These are phyloP conservation scores for Teunomyces gatunensis DNA, from an alignment of 805 yeast genomes.

Conservation along the genomic window DNA sequence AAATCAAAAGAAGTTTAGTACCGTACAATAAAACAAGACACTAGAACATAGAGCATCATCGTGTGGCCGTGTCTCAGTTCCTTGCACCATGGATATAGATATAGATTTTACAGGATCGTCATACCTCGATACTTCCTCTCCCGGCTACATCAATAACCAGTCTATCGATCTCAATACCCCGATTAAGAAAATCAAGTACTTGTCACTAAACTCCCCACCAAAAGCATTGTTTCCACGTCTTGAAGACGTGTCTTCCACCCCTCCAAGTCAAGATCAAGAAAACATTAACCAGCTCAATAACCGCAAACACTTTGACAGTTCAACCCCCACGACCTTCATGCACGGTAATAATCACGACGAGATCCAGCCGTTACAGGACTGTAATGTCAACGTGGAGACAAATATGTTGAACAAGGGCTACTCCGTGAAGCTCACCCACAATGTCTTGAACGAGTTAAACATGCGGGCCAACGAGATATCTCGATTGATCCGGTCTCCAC, in stretches of 20 bases:
- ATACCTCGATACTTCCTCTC: slow-evolving; percentile 1
- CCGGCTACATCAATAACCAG: slow-evolving; percentile 7
- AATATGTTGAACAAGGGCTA: slow-evolving; percentile 41
- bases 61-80: background rate
- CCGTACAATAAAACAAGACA: background rate
- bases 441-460: slow-evolving; percentile 45
- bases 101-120: background rate
- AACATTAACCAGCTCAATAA: background rate
- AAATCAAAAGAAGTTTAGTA: background rate
- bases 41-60: background rate
- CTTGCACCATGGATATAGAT: background rate
- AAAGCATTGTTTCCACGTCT: slow-evolving; percentile 6
- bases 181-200: slow-evolving; percentile 33
- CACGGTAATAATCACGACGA: slow-evolving; percentile 14
- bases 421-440: slow-evolving; percentile 45
- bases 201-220: slow-evolving; percentile 32
- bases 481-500: slow-evolving; percentile 15
- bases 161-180: slow-evolving; percentile 34
- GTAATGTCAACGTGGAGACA: background rate
- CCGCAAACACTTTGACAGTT: background rate
- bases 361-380: slow-evolving; percentile 1
- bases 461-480: slow-evolving; percentile 40
- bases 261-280: background rate
- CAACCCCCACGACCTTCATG: background rate
- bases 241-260: background rate